Evolutionary conservation across 257 asterid species (phyloP), one percentile per base, ranked within the genome.

Genomic region (Plantago ovata): DNA sequence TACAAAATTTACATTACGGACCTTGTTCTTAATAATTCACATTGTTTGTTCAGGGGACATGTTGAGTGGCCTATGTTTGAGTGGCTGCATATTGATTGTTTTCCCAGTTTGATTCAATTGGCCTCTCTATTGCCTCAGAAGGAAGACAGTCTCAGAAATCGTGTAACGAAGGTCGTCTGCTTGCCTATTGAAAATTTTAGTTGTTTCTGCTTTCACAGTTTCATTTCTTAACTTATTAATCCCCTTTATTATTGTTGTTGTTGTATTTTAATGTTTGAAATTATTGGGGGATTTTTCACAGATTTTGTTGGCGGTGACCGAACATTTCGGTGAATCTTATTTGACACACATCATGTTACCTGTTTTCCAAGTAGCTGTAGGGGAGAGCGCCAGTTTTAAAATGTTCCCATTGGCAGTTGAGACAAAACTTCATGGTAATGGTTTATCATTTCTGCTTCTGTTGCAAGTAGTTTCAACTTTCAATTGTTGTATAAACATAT

Each of bases 1-100:
- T 60, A 45, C 53, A 53, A 71, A 62, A 52, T 52, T 43, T 14
- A 14, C 4, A 48, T 53, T 48, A 3, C 56, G 62, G 61, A 48
- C 65, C 56, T 70, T 11, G 48, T 38, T 45, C 71, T 68, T 19
- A 77, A 45, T 40, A 19, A 42, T 58, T 64, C 18, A 53, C 46
- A 52, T 65, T 60, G 56, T 56, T 80, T 75, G 50, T 42, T 53
- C 87, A 93, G 99, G 85, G 96, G 83, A 65, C 63, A 62, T 60
- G 78, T 73, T 68, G 97, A 86, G 52, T 93, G 97, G 97, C 86
- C 89, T 67, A 74, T 85, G 53, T 84, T 93, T 80, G 94, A 86
- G 69, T 93, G 97, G 97, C 65, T 93, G 70, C 95, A 86, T 64
- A 58, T 44, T 7, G 95, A 89, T 64, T 93, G 97, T 76, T 84